Evolutionary conservation across 1,284 basidiomycete species (phyloP), one percentile per base, ranked within the genome.

Genomic region (Coniophora puteana): DNA sequence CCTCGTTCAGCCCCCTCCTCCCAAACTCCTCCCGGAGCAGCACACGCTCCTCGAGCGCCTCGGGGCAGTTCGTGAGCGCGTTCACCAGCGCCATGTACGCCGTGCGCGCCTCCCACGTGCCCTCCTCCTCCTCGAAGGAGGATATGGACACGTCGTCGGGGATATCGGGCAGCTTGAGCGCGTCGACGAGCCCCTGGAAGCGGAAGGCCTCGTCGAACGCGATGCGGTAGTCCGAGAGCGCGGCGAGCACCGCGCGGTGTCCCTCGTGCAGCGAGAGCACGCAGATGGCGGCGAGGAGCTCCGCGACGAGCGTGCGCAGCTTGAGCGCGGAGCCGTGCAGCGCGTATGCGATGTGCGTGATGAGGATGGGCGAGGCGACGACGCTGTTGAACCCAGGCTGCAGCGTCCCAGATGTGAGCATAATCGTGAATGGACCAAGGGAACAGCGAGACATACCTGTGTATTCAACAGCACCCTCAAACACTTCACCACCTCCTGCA

Each of bases 401-500:
- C 18, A 20, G 16, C 17, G 18, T 14, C n/a, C n/a, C 8, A 30
- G 36, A 38, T 27, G 17, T 28, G 37, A 32, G 32, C 36, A 33
- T 26, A 23, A 48, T 50, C 24, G 36, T 24, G 17, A 36, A 24
- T 40, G 12, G 30, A 21, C 21, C 5, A 29, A 4, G 13, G 17
- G 36, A 31, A 40, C n/a, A 27, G 24, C 33, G 29, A 17, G 36
- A 59, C 81, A 57, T 55, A 90, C 90, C 63, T 89, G 81, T 2
- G 87, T 93, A 55, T 95, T 95, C 52, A 93, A 69, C 8, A 95
- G 63, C 1, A 88, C 86, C 26, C 91, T 71, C 24, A 95, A 63
- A 57, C 89, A 93, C 58, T 86, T 90, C 51, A 92, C 72, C 23
- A 81, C 63, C 55, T 93, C 90, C 24, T 83, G 57, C 16, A 92